Percentiles rank a stretch among this genome's conserved stretches.
These are phyloP conservation scores for Mercurialis annua DNA, from an alignment of 345 rosid species.

Conservation along the genomic window DNA sequence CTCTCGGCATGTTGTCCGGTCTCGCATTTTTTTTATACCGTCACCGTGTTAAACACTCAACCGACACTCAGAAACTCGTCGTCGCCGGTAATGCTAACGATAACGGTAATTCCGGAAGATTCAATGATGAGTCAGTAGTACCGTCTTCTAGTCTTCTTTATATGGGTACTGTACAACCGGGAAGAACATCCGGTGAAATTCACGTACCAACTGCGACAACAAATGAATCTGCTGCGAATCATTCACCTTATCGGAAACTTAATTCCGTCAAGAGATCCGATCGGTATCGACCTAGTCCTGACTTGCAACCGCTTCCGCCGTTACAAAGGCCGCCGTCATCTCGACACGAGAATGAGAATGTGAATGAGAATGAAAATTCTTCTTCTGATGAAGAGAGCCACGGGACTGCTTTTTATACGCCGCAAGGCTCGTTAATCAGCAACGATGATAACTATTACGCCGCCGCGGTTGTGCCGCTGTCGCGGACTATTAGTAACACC, in stretches of 20 bases:
- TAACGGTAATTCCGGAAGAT: conserved; percentile 32
- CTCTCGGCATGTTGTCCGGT: conserved; percentile 86
- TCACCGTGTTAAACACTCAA: conserved; percentile 57
- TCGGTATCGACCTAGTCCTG: conserved; percentile 91
- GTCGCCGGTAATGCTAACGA: conserved; percentile 44
- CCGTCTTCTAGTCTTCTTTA: conserved; percentile 77
- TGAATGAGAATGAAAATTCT: conserved; percentile 34
- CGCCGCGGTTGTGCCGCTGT: conserved; percentile 24
- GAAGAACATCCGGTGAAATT: conserved; percentile 42
- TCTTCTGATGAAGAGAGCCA: conserved; percentile 64
- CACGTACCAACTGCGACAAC: conserved; percentile 27
- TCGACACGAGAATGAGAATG: neutral
- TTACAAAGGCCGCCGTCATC: conserved; percentile 44
- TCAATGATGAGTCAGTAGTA: conserved; percentile 45
- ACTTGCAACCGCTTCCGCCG: conserved; percentile 89
- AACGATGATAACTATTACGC: conserved; percentile 66
- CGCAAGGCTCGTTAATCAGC: conserved; percentile 66
- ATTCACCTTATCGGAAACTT: conserved; percentile 72
- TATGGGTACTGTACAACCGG: conserved; percentile 87
- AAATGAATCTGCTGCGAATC: conserved; percentile 32
- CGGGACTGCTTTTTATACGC: conserved; percentile 66
- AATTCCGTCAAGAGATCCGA: conserved; percentile 71
- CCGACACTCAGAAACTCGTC: conserved; percentile 70
- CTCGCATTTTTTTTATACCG: conserved; percentile 84
- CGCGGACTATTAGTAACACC: conserved; percentile 28